These are phyloP conservation scores for Tephrocybe rancida DNA, from an alignment of 768 basidiomycete genomes.

Conservation along the genomic window DNA sequence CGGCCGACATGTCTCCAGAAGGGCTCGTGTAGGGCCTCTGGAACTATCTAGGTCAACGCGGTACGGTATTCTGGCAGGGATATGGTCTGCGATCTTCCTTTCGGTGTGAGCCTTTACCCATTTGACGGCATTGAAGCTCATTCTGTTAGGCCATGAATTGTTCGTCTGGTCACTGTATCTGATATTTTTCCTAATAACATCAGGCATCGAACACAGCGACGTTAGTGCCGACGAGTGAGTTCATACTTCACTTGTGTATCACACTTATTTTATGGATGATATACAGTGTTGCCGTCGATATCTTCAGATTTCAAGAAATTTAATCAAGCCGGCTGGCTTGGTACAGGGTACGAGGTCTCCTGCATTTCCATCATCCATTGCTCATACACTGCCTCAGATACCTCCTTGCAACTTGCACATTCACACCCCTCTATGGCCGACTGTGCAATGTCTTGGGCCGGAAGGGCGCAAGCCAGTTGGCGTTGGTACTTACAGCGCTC, in stretches of 20 bases:
- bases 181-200: too few relatives aligned
- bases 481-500: conserved; percentile 58
- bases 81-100: too few relatives aligned
- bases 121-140: too few relatives aligned
- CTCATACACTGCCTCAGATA: conserved; percentile 44
- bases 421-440: conserved; percentile 82
- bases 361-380: not conserved
- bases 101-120: too few relatives aligned
- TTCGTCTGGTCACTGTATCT: too few relatives aligned
- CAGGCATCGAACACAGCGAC: too few relatives aligned
- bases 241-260: not conserved
- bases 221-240: conserved; percentile 75
- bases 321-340: conserved; percentile 83
- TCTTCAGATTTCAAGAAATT: conserved; percentile 79
- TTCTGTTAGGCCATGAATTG: too few relatives aligned
- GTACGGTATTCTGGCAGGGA: too few relatives aligned
- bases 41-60: too few relatives aligned
- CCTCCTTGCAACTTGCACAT: conserved; percentile 77
- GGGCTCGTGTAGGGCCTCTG: too few relatives aligned
- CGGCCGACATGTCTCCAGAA: too few relatives aligned
- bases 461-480: conserved; percentile 65
- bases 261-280: not conserved
- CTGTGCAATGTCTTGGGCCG: conserved; percentile 77
- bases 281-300: conserved; percentile 71
- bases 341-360: conserved; percentile 59